These are phyloP conservation scores for Colletotrichum sp. DNA, from an alignment of 2,329 filamentous ascomycete species.

Conservation along the genomic window DNA sequence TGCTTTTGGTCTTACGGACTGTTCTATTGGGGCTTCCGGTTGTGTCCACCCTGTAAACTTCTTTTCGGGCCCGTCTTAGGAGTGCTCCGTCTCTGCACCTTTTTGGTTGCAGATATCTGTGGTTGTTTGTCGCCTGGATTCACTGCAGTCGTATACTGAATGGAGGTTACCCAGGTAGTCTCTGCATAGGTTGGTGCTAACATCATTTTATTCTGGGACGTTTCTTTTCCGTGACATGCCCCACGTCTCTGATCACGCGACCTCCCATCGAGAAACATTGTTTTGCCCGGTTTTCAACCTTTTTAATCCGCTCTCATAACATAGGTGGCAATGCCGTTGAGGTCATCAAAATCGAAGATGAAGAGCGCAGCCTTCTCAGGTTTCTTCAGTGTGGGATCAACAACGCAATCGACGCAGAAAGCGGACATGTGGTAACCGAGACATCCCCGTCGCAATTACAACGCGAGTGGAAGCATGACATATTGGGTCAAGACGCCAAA, in stretches of 20 bases:
- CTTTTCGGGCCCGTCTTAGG: background rate
- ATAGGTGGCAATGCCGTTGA: rapidly evolving
- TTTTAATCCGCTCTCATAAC: rapidly evolving
- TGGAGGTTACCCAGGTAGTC: background rate
- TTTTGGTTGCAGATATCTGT: background rate
- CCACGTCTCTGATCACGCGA: background rate
- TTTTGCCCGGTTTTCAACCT: background rate
- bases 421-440: background rate
- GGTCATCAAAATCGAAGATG: background rate
- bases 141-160: background rate
- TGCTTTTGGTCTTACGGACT: background rate
- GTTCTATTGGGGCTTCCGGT: background rate
- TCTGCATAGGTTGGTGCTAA: background rate
- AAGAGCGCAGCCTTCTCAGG: background rate
- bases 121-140: background rate
- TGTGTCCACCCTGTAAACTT: background rate
- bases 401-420: background rate
- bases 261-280: background rate
- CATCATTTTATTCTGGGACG: background rate
- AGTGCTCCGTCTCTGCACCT: background rate
- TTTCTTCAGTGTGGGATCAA: background rate
- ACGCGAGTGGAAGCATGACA: too few relatives aligned
- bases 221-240: too few relatives aligned
- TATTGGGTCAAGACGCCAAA: too few relatives aligned
- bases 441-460: too few relatives aligned